Conservation (phyloP, 2,329 filamentous ascomycete species). For the Macrophomina phaseolina region DNA sequence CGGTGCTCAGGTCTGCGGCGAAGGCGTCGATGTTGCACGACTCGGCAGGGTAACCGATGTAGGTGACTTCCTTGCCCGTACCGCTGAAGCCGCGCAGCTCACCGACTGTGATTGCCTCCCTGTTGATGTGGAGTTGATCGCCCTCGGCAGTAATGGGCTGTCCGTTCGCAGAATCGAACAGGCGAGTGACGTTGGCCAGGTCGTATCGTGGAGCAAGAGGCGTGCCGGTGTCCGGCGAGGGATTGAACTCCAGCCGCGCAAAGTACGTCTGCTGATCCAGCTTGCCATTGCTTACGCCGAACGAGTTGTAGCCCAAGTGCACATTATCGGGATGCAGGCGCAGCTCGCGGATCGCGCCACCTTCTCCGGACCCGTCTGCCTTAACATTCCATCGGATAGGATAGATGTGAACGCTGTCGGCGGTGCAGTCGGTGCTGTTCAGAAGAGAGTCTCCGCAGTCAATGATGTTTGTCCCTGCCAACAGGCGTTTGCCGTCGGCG, state of each 20-base stretch:
- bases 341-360: slow-evolving; percentile 49
- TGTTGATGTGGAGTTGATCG: slow-evolving; percentile 39
- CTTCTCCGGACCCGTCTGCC: slow-evolving; percentile 39
- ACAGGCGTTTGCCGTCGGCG: slow-evolving; percentile 44
- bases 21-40: slow-evolving; percentile 55
- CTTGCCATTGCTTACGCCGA: slow-evolving; percentile 35
- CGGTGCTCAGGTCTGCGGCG: slow-evolving; percentile 49
- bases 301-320: slow-evolving; percentile 52
- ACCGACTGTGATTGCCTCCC: slow-evolving; percentile 45
- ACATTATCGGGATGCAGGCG: slow-evolving; percentile 54
- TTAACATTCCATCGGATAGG: slow-evolving; percentile 48
- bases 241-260: slow-evolving; percentile 50
- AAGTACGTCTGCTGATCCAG: slow-evolving; percentile 42
- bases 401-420: slow-evolving; percentile 48
- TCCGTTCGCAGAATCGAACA: slow-evolving; percentile 36
- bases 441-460: slow-evolving; percentile 46
- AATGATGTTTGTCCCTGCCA: slow-evolving; percentile 42
- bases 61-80: slow-evolving; percentile 49
- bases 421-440: slow-evolving; percentile 44
- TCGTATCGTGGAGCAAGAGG: slow-evolving; percentile 46
- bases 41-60: slow-evolving; percentile 49
- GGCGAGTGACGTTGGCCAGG: slow-evolving; percentile 46
- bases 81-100: slow-evolving; percentile 55
- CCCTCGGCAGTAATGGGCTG: slow-evolving; percentile 35
- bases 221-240: slow-evolving; percentile 38